Conservation (phyloP, 495 filamentous ascomycete genomes). For the Aspergillus egyptiacus region DNA sequence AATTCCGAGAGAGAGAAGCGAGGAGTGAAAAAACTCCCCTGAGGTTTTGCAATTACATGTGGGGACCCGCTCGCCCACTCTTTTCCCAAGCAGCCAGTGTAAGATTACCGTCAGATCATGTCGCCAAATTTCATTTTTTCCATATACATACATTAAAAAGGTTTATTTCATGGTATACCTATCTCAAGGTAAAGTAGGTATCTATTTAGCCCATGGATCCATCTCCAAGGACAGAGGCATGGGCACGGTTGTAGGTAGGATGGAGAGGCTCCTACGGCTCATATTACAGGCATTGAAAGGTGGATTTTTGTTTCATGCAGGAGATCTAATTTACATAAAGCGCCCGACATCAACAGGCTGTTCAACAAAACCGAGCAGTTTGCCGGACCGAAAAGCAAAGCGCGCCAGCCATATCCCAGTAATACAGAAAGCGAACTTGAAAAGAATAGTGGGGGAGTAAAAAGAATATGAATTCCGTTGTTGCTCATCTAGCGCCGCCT, state of each 20-base stretch:
- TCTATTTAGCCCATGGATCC: no score
- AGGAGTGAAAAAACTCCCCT: conserved; percentile 8
- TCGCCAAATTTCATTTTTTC: not conserved
- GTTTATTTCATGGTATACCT: no score
- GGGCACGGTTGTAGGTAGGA: no score
- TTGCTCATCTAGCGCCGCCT: conserved; percentile 54
- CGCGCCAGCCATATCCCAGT: conserved; percentile 32
- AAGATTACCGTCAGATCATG: not conserved
- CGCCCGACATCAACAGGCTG: conserved; percentile 6
- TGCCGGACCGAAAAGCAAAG: conserved; percentile 26
- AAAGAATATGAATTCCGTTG: no score
- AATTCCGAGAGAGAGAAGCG: not conserved
- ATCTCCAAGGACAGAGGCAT: no score
- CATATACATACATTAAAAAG: not conserved
- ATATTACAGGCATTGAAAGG: not conserved
- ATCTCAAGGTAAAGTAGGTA: no score
- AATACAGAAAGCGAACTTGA: conserved; percentile 33
- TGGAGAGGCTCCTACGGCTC: no score
- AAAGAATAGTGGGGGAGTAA: no score
- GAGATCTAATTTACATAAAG: conserved; percentile 17
- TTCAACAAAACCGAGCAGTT: conserved; percentile 20
- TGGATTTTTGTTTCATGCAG: not conserved
- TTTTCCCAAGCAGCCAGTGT: not conserved
- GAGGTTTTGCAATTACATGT: conserved; percentile 21
- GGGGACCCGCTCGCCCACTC: not conserved